Percentiles rank a stretch among this genome's conserved stretches.
phyloP scores from a whole-genome alignment of 2,329 filamentous ascomycete species.

The Fusarium duplospermum region DNA sequence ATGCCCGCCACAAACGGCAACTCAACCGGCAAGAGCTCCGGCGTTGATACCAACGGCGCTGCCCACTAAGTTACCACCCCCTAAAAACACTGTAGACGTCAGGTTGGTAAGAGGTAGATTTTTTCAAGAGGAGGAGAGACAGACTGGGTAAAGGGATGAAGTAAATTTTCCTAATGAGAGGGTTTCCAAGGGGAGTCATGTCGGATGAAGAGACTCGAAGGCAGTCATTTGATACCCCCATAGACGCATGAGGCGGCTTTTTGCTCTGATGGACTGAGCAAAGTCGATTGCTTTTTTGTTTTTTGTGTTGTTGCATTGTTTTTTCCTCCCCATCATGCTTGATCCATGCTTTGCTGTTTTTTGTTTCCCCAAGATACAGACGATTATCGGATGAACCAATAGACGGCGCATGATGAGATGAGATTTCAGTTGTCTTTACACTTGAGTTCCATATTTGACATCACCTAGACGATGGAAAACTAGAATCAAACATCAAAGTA shows the following conservation, averaged over 20 bases:
- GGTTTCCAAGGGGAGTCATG: slow-evolving; percentile 37
- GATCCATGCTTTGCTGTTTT: slow-evolving; percentile 2
- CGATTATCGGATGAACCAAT: slow-evolving; percentile 13
- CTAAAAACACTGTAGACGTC: slow-evolving; percentile 5
- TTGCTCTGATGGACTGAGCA: slow-evolving; percentile 33
- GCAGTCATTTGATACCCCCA: slow-evolving; percentile 48
- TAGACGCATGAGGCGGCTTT: slow-evolving; percentile 49
- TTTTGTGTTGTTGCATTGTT: slow-evolving; percentile 21
- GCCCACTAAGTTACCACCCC: slow-evolving; percentile 47
- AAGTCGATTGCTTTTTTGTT: slow-evolving; percentile 33
- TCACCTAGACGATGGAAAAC: not conserved
- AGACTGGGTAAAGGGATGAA: slow-evolving; percentile 12
- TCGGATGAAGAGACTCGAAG: slow-evolving; percentile 41
- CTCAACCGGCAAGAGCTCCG: slow-evolving; percentile 45
- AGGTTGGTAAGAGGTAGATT: not conserved
- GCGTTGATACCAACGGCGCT: slow-evolving; percentile 56
- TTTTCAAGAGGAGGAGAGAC: not conserved
- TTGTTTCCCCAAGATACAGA: slow-evolving; percentile 8
- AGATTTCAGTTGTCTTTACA: not conserved
- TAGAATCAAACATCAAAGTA: not conserved
- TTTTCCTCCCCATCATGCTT: slow-evolving; percentile 7
- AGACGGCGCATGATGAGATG: slow-evolving; percentile 9
- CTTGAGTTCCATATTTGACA: not conserved
- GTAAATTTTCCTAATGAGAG: slow-evolving; percentile 26
- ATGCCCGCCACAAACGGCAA: slow-evolving; percentile 42